These are phyloP conservation scores for Cruciata laevipes DNA, from an alignment of 257 asterid genomes.

Conservation along the genomic window DNA sequence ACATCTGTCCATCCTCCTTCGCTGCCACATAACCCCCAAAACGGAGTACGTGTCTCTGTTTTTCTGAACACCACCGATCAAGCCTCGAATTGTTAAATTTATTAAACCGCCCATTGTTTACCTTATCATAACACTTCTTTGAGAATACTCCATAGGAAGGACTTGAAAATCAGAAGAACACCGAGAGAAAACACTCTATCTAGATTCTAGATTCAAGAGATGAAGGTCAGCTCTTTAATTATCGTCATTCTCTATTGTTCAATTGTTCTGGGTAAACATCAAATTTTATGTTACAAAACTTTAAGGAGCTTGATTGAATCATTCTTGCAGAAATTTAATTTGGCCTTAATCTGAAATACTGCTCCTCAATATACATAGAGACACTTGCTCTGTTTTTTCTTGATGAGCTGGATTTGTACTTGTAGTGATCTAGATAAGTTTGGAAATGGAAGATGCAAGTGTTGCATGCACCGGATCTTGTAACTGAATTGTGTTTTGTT, in stretches of 20 bases:
- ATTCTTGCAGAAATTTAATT: background rate
- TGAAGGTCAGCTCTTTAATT: constrained; percentile 16
- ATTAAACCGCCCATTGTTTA: background rate
- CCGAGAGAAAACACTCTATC: background rate
- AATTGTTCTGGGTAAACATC: background rate
- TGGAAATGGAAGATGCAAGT: background rate
- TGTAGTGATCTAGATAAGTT: background rate
- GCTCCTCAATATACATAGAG: background rate
- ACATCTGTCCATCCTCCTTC: constrained; percentile 5
- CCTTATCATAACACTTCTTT: background rate
- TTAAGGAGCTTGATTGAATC: background rate
- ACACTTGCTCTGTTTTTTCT: background rate
- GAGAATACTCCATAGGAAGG: background rate
- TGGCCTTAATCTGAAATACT: background rate
- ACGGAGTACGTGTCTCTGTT: constrained; percentile 16
- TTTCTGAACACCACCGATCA: background rate
- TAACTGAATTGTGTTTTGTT: no score
- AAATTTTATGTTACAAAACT: background rate
- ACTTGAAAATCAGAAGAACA: constrained; percentile 1
- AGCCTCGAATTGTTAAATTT: background rate
- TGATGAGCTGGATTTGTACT: background rate
- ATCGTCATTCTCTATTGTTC: background rate
- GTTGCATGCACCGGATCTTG: background rate
- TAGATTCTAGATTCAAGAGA: background rate
- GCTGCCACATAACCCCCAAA: constrained; percentile 4